Evolutionary conservation across 2,329 filamentous ascomycete species (phyloP), one percentile per base, ranked within the genome.

Genomic region (Neofusicoccum cordaticola): DNA sequence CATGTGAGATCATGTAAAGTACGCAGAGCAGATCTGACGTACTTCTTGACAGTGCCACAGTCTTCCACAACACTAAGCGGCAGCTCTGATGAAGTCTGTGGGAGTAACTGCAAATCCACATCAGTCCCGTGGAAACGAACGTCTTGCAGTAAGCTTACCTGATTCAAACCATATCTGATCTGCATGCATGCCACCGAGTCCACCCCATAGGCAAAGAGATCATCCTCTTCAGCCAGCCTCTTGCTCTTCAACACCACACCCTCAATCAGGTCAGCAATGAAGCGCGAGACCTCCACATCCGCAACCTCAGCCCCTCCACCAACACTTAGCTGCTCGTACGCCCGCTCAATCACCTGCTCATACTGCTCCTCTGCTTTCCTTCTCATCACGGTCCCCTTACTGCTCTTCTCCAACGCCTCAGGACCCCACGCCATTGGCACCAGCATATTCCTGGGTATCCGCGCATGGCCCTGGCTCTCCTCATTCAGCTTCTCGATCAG

Each of bases 41-140:
- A 62, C 50, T 75, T 73, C 15, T 77, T 68, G n/a, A 88, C 75
- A 2, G 80, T 86, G 0, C 85, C 84, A 63, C 82, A 82, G 65
- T 89, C 85, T 67, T 88, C 87, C 0, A 89, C 81, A 1, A 88
- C 71, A 65, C 85, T 88, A 66, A 84, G 76, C 0, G 86, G 85
- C 1, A 88, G 70, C 0, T 74, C 69, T 34, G 70, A 67, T n/a
- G 72, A 61, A 45, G 68, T 69, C 8, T 72, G 61, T 1, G 76
- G 75, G n/a, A 80, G 68, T 5, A 82, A 68, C 47, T 69, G 69
- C 37, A 71, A 27, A 15, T 13, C n/a, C n/a, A 39, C 11, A 4
- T 58, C 27, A 35, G n/a, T 47, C 35, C 17, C 22, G 2, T 22
- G n/a, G n/a, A 12, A 15, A 37, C 6, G 3, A 44, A 17, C n/a